Conservation (phyloP, 163 green algal genomes). For the Scenedesmus sp. region DNA sequence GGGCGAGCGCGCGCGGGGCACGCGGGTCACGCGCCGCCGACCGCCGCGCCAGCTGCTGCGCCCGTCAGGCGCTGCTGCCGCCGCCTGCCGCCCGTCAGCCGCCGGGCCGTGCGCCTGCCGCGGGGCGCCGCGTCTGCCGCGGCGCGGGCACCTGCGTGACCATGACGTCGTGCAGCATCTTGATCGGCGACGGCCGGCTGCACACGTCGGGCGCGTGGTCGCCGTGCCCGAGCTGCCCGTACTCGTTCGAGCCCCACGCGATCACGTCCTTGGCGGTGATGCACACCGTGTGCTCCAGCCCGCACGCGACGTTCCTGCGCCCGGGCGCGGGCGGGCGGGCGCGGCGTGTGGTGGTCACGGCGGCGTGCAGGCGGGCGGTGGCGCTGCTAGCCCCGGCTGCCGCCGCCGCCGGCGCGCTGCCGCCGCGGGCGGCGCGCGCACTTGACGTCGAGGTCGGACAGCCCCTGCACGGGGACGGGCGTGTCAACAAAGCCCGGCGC, state of each 20-base stretch:
- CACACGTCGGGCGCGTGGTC: conserved; percentile 40
- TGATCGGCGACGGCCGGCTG: conserved; percentile 47
- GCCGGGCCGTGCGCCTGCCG: too few species aligned
- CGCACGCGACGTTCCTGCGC: conserved; percentile 57
- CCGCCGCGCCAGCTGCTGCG: too few species aligned
- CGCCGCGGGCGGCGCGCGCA: too few species aligned
- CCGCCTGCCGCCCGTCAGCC: too few species aligned
- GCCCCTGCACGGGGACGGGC: conserved; percentile 65
- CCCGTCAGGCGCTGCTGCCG: too few species aligned
- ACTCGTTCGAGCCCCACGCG: conserved; percentile 83
- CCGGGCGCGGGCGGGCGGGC: neutral
- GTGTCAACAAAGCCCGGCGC: conserved; percentile 51
- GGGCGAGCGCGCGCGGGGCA: too few species aligned
- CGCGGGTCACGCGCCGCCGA: too few species aligned
- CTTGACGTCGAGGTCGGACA: conserved; percentile 72
- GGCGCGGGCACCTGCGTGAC: conserved; percentile 67
- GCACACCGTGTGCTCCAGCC: conserved; percentile 73
- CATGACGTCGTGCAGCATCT: conserved; percentile 67
- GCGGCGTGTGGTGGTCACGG: too few species aligned
- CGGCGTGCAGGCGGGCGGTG: neutral
- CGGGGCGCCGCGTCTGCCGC: too few species aligned
- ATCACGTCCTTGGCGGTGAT: conserved; percentile 79
- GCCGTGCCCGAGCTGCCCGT: conserved; percentile 78
- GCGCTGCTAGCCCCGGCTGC: neutral
- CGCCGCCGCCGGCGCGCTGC: neutral